phyloP scores from a whole-genome alignment of 148 eudicot species.

The Pharnaceum exiguum region DNA sequence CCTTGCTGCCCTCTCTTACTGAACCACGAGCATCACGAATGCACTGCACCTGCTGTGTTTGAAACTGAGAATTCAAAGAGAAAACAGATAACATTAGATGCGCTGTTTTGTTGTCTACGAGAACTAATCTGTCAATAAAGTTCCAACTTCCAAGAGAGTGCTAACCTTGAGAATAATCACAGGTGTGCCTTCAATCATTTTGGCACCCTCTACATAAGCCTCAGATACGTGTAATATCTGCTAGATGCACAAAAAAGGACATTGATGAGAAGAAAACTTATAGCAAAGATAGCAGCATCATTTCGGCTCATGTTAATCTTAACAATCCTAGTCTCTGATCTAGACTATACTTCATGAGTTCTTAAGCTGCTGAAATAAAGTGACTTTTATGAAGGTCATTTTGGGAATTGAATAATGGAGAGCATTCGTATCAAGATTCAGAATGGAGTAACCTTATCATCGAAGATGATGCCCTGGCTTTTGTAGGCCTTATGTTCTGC shows the following conservation, averaged over 20 bases:
- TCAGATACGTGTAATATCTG: constrained; percentile 80
- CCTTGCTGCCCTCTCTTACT: constrained; percentile 60
- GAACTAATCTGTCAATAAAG: background rate
- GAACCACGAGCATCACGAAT: constrained; percentile 51
- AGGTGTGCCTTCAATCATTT: constrained; percentile 77
- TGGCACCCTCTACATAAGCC: constrained; percentile 59
- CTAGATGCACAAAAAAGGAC: constrained; percentile 3
- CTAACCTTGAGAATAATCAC: constrained; percentile 51
- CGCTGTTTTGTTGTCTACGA: background rate
- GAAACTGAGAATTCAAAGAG: constrained; percentile 42
- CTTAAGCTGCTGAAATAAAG: too few relatives aligned
- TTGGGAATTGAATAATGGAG: too few relatives aligned
- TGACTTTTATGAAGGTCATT: too few relatives aligned
- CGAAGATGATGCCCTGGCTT: constrained; percentile 52
- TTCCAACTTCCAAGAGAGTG: background rate
- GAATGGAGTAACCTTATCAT: constrained; percentile 50
- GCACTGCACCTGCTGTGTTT: constrained; percentile 65
- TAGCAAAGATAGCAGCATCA: background rate
- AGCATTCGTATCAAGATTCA: background rate
- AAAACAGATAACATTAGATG: background rate
- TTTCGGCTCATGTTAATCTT: too few relatives aligned
- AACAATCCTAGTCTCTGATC: too few relatives aligned
- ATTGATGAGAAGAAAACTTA: background rate
- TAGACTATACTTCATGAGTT: too few relatives aligned
- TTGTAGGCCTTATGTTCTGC: constrained; percentile 56